Base-by-base conservation (phyloP, 192 early-diverging fungal species). In the Entomortierella chlamydospora region DNA sequence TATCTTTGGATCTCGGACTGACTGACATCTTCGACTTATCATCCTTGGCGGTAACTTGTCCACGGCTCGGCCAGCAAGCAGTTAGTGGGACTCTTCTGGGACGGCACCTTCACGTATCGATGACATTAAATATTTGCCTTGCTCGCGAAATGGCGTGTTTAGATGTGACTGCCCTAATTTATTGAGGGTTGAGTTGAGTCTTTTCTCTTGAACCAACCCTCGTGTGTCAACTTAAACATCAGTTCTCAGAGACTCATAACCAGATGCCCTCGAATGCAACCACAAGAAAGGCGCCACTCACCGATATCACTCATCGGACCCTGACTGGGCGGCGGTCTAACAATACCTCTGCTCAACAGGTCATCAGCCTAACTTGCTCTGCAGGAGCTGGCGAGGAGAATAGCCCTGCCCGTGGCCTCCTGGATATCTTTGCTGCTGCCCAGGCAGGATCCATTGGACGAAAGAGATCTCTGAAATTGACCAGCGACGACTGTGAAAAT, bases 401-500 rank as follows among this genome's bases (percentile, higher is more conserved):
- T 28, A 78, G 28, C 42, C 76, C 76, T 47, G 26, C 63, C 0
- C 51, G 68, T 15, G 61, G 68, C 8, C 68, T 79, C 3, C 31
- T 79, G 39, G 76, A 79, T 41, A 70, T 79, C 68, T 79, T 79
- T 66, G 67, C 76, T n/a, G 60, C 72, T 26, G 71, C 54, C 10
- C 71, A 73, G 29, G 41, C 71, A 5, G 52, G 59, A 12, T 74
- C 72, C 34, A 42, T 64, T 30, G 47, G 47, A 25, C 45, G 68
- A 37, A 79, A 79, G 47, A 23, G 76, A 39, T 70, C 76, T 23
- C 43, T 79, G 25, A 79, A 79, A 26, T 51, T 65, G 5, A 56
- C 68, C 8, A 34, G n/a, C 42, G 61, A 69, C 10, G 67, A 70
- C 49, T 54, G 39, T 31, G 61, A 68, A 5, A 17, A n/a, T 37